Base-by-base conservation (phyloP, 2,329 filamentous ascomycete species). In the Paramyrothecium roridum region DNA sequence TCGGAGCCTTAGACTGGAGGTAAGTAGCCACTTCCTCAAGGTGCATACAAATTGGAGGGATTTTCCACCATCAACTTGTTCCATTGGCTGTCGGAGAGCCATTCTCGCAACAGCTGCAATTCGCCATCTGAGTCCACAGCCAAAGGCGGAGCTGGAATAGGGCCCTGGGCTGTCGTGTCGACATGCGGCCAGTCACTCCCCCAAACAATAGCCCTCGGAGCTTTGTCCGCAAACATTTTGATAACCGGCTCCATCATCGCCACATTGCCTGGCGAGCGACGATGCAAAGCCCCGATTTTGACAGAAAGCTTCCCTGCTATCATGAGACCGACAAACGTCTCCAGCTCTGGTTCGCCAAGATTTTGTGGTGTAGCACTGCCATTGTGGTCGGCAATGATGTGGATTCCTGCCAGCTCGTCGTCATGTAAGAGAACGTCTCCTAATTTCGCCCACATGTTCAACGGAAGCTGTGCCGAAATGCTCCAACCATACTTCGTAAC, bases 311-410 rank as follows among this genome's bases (percentile, higher is more conserved):
- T 12, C 13, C 46, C 46, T 23, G 46, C 16, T 7, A 16, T 48
- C 7, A 48, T 8, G 13, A 48, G 17, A 23, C 20, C 13, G 8
- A 22, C 13, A 23, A 48, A 48, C 19, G 19, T 23, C 7, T 10
- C 13, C 13, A 48, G 46, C 20, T 10, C 46, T 7, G 6, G 17
- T 3, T 13, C 22, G 6, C 19, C 46, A 20, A 21, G 16, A 23
- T 48, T 21, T 23, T 48, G 19, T 13, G 46, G 46, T 13, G 46
- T 48, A 8, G 46, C 46, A 6, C 19, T 21, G 17, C 46, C 46
- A 23, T 48, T 48, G 46, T 48, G 46, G 46, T 48, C 46, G 46
- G 46, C 46, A 48, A 48, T 48, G 46, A 48, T 48, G 17, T 13
- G 22, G 20, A 48, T 21, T 13, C 23, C 22, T 10, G 46, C 46